Evolutionary conservation across 1,139 yeast species (phyloP).

Genomic region (Suhomyces panamericanus): DNA sequence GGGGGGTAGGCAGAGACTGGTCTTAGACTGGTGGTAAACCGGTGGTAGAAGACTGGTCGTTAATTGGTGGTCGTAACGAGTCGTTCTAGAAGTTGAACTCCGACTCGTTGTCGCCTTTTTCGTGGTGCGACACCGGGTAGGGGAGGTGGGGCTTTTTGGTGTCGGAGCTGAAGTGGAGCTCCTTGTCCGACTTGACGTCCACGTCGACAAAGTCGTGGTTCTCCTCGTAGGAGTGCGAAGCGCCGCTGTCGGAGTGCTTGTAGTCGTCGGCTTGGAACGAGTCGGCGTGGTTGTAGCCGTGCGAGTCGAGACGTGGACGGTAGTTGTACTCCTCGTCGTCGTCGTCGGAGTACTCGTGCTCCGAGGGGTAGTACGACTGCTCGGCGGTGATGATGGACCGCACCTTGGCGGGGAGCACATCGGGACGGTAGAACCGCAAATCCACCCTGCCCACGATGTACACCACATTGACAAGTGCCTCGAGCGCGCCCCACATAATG

Average conservation of each 20-base stretch:
- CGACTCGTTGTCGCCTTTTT: conserved; percentile 13
- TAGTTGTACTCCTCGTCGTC: conserved; percentile 3
- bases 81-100: conserved; percentile 18
- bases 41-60: too few species aligned
- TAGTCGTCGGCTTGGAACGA: neutral
- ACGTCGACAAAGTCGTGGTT: conserved; percentile 20
- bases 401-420: conserved; percentile 45
- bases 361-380: conserved; percentile 35
- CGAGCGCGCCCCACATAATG: conserved; percentile 65
- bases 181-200: conserved; percentile 10
- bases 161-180: neutral
- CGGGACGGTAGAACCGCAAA: conserved; percentile 78
- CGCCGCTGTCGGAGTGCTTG: neutral
- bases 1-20: too few species aligned
- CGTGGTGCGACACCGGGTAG: conserved; percentile 15
- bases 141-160: conserved; percentile 16
- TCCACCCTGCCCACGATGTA: conserved; percentile 67
- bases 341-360: conserved; percentile 17
- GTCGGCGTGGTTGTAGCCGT: conserved; percentile 1
- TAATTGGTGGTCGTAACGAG: too few species aligned
- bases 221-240: conserved; percentile 3
- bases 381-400: conserved; percentile 46
- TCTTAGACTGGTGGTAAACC: neutral
- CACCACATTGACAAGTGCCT: conserved; percentile 53
- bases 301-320: neutral